These are phyloP conservation scores for Pseudogymnoascus sp. DNA, from an alignment of 2,329 filamentous ascomycete species.

Conservation along the genomic window DNA sequence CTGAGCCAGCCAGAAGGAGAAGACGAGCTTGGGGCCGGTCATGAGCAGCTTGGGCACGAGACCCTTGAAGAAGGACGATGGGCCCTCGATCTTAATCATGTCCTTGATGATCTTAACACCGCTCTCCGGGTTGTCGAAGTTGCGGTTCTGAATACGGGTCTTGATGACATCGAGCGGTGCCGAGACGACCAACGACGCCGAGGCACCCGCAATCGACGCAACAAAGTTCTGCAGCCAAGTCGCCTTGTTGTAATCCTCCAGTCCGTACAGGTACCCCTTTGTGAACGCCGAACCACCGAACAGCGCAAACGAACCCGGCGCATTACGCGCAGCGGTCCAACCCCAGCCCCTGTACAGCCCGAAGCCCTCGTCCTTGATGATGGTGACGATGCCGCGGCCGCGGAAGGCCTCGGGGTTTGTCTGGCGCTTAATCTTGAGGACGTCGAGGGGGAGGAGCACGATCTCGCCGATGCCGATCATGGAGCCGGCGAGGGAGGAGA, in stretches of 20 bases:
- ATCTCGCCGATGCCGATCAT: conserved; percentile 97
- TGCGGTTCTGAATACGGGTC: conserved; percentile 95
- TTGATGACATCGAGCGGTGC: conserved; percentile 96
- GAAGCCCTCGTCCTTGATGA: conserved; percentile 89
- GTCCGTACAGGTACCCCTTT: conserved; percentile 88
- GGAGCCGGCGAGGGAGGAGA: conserved; percentile 93
- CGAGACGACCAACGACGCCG: conserved; percentile 91
- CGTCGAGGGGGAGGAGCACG: conserved; percentile 85
- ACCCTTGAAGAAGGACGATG: conserved; percentile 92
- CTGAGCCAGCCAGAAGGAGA: conserved; percentile 99
- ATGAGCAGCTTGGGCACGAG: conserved; percentile 95
- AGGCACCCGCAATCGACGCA: conserved; percentile 89
- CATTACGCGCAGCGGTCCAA: conserved; percentile 96
- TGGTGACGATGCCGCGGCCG: conserved; percentile 81
- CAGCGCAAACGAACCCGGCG: conserved; percentile 94
- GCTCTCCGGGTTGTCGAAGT: conserved; percentile 95
- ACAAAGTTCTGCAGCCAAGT: conserved; percentile 95
- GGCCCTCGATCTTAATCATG: conserved; percentile 87
- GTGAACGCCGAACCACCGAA: conserved; percentile 96
- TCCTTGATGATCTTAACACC: conserved; percentile 86
- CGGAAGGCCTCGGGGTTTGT: conserved; percentile 98
- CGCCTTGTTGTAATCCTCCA: conserved; percentile 92
- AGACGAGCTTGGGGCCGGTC: conserved; percentile 97
- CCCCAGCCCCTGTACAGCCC: conserved; percentile 93
- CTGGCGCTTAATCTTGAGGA: conserved; percentile 98